These are phyloP conservation scores for Ricinus communis DNA, from an alignment of 345 rosid species.

Conservation along the genomic window DNA sequence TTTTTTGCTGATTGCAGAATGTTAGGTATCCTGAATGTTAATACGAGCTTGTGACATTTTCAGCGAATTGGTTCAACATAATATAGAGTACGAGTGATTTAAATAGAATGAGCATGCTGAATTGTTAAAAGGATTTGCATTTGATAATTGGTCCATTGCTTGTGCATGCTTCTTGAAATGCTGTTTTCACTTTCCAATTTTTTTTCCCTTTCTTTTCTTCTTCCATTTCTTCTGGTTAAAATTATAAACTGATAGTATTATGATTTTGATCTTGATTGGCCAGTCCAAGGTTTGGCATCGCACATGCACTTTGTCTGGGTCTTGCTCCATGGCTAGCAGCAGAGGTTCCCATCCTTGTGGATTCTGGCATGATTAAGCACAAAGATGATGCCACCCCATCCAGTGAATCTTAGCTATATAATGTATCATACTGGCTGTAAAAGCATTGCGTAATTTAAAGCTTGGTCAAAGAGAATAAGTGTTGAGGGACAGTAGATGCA, in stretches of 20 bases:
- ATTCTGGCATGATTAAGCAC: conserved; percentile 97
- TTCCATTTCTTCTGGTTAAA: background rate
- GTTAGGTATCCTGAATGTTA: no score
- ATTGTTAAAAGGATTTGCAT: no score
- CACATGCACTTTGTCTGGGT: conserved; percentile 97
- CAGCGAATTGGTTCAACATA: no score
- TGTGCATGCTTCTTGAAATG: background rate
- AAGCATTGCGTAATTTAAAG: background rate
- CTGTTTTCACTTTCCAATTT: background rate
- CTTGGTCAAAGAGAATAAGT: conserved; percentile 5
- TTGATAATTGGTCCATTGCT: no score
- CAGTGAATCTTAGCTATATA: conserved; percentile 42
- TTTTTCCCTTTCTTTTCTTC: background rate
- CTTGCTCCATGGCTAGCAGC: conserved; percentile 99
- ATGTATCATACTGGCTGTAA: conserved; percentile 6
- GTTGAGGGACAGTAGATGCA: background rate
- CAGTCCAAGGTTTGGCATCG: conserved; percentile 95
- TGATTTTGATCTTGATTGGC: conserved; percentile 18
- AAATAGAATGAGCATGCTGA: no score
- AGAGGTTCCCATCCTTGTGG: conserved; percentile 91
- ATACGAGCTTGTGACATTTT: no score
- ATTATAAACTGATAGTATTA: background rate
- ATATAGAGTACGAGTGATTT: no score
- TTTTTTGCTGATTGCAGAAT: no score
- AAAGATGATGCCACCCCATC: conserved; percentile 78